Evolutionary conservation across 2,329 filamentous ascomycete species (phyloP).

Genomic region (Zymoseptoria ardabiliae): DNA sequence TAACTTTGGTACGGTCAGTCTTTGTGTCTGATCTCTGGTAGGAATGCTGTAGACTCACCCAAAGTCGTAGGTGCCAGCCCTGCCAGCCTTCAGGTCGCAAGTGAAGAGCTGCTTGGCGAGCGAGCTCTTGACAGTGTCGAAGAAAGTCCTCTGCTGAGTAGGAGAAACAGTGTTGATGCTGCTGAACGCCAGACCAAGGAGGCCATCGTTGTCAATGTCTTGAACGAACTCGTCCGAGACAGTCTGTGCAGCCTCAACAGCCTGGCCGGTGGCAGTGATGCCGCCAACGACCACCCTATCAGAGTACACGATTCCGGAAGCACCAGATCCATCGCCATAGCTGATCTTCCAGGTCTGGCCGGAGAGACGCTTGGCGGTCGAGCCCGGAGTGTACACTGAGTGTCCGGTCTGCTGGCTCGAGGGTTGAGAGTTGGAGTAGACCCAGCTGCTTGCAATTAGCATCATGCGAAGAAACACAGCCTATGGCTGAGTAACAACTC

Average conservation of each 20-base stretch:
- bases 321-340: conserved; percentile 60
- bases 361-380: conserved; percentile 32
- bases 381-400: conserved; percentile 48
- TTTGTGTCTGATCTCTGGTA: not conserved
- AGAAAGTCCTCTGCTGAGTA: conserved; percentile 48
- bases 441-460: conserved; percentile 45
- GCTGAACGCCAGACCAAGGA: conserved; percentile 55
- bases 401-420: conserved; percentile 47
- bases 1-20: conserved; percentile 36
- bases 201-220: conserved; percentile 50
- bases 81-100: conserved; percentile 48
- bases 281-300: conserved; percentile 57
- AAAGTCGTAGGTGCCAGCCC: conserved; percentile 49
- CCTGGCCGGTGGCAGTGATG: conserved; percentile 53
- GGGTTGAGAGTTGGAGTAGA: conserved; percentile 55
- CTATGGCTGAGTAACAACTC: conserved; percentile 25
- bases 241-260: conserved; percentile 56
- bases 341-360: conserved; percentile 36
- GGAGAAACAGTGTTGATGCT: conserved; percentile 52
- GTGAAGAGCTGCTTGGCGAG: conserved; percentile 52
- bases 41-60: conserved; percentile 40
- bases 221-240: conserved; percentile 48
- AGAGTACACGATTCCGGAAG: conserved; percentile 57
- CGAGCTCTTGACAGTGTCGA: conserved; percentile 49
- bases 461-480: not conserved